These are phyloP conservation scores for Scheffersomyces amazonensis DNA, from an alignment of 805 yeast genomes.

Conservation along the genomic window DNA sequence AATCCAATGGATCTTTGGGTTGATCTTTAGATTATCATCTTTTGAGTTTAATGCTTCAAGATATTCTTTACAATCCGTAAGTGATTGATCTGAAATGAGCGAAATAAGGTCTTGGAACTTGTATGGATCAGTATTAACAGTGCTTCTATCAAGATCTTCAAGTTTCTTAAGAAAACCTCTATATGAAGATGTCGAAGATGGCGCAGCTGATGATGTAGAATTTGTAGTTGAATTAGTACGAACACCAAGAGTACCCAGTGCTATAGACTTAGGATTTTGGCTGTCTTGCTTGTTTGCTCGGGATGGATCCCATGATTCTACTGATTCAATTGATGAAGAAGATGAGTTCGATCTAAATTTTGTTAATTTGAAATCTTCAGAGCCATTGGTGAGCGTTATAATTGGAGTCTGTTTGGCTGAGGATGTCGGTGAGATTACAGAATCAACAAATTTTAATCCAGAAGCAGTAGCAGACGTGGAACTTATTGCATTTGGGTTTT, in stretches of 20 bases:
- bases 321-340: slow-evolving; percentile 3
- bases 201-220: not conserved
- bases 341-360: not conserved
- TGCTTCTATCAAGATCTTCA: not conserved
- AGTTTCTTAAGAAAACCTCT: not conserved
- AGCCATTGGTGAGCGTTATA: not conserved
- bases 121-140: slow-evolving; percentile 1
- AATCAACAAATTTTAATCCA: not conserved
- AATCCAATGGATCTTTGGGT: slow-evolving; percentile 34
- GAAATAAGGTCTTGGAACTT: slow-evolving; percentile 5
- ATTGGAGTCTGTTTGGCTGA: not conserved
- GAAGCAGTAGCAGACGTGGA: not conserved
- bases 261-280: not conserved
- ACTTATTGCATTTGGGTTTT: not conserved
- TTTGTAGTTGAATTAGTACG: not conserved
- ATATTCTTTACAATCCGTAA: slow-evolving; percentile 23
- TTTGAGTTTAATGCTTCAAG: slow-evolving; percentile 16
- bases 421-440: not conserved
- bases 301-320: slow-evolving; percentile 1
- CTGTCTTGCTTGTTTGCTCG: not conserved
- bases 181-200: not conserved
- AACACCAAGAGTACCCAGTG: not conserved
- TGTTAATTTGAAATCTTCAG: not conserved
- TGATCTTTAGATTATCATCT: slow-evolving; percentile 19
- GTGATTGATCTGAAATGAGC: slow-evolving; percentile 19